Evolutionary conservation across 192 early-diverging fungal genomes (phyloP), one percentile per base, ranked within the genome.

Genomic region (Coemansia sp.): DNA sequence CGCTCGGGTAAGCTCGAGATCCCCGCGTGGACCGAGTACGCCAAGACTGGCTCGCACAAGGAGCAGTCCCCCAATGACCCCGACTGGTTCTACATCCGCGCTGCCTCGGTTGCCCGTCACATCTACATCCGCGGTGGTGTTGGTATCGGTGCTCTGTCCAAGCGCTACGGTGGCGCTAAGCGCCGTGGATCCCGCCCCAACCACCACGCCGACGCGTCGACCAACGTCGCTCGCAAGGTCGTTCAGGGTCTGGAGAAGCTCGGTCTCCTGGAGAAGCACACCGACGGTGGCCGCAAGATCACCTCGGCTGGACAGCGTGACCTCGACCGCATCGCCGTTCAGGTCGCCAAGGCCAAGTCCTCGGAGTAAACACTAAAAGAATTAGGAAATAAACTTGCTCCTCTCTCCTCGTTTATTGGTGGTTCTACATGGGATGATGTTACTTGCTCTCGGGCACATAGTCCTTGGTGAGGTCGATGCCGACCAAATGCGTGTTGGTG

Each of bases 81-180:
- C 56, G 97, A 99, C 88, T 99, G 96, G 96, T 99, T 90, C 92
- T 99, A 96, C 88, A 82, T 96, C 65, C 95, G 95, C 70, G 94
- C 95, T 70, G 94, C 95, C 48, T 88, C 93, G 57, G 85, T 95
- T 74, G 97, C 97, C 75, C 95, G 97, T 67, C 95, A 98, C 86
- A 90, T 99, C 85, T 99, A 99, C 91, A 88, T 99, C 76, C 88
- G 87, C 79, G 68, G 66, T 18, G 86, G 88, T 70, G 92, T 95
- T 72, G 97, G 97, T 79, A 88, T 97, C 63, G 97, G 96, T 82
- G 94, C 89, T 35, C 86, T 98, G 63, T 89, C 89, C 81, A 97
- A 95, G 89, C 86, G 91, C 65, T 92, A 95, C 84, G 95, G 96
- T 84, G 94, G 94, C 72, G 74, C 87, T 69, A 86, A 89, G 75